Base-by-base conservation (phyloP, 208 protist genomes). In the Wallacemonas sp. region DNA sequence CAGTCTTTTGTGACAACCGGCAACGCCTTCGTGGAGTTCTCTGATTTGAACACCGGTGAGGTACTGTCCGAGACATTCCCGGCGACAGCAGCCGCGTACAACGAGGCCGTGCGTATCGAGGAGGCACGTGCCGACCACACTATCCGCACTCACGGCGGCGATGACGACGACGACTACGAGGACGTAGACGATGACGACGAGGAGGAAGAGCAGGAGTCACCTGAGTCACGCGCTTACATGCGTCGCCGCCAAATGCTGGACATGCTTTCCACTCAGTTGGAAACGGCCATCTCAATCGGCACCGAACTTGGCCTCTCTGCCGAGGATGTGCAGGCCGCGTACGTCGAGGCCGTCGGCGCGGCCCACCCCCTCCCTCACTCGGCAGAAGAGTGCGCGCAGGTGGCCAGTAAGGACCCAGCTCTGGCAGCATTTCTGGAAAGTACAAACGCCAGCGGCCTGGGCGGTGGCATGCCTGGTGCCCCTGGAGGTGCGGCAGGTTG, bases 51-150 rank as follows among this genome's bases (percentile, higher is more conserved):
- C 33, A 76, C 73, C 8, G 29, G 55, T 22, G 73, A 79, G 63
- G 68, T 75, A 33, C 53, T 75, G 1, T 55, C 78, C 45, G 26
- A 36, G 13, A 55, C 13, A 12, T 37, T 76, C 13, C 46, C 44
- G 12, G 73, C 73, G n/a, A 71, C 68, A 8, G 54, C 32, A 22
- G 46, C 50, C 44, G 54, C 58, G 41, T 79, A 71, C 65, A 65
- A 73, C 19, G 68, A 79, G 55, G 45, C 67, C 1, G 68, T 79
- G 39, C 60, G 67, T 21, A 37, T 73, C 22, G 71, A 77, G 15
- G 52, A 45, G 45, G 72, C 46, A n/a, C 59, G 46, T 15, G 32
- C 46, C 10, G 41, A 53, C 8, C 60, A 62, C 44, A 53, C 29
- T 2, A 13, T 46, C 10, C 8, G 3, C 17, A 27, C 19, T 32